A percentile compares a stretch with the other conserved stretches of the same genome.
These are phyloP conservation scores for Cercophora newfieldiana DNA, from an alignment of 495 filamentous ascomycete genomes.

Conservation along the genomic window DNA sequence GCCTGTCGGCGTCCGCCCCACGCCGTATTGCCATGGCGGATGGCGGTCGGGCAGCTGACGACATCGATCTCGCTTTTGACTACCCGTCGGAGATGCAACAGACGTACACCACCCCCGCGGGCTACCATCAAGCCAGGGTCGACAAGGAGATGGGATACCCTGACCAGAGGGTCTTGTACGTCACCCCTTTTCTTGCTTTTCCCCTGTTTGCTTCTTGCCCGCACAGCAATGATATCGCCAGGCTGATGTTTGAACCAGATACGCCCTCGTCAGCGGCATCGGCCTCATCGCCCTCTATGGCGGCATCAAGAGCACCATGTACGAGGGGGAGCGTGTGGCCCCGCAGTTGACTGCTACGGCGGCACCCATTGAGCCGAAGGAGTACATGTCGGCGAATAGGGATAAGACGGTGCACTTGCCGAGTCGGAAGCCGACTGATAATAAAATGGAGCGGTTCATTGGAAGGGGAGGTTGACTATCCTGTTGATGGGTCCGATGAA, in stretches of 20 bases:
- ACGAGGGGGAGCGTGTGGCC: neutral
- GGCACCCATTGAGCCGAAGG: neutral
- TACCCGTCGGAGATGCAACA: slow-evolving; percentile 28
- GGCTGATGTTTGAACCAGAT: neutral
- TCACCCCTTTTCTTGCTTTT: neutral
- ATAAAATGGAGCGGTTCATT: slow-evolving; percentile 11
- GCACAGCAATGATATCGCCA: no score
- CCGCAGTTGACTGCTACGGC: neutral
- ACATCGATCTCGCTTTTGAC: slow-evolving; percentile 33
- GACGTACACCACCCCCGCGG: slow-evolving; percentile 14
- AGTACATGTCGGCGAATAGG: neutral
- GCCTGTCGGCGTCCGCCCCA: neutral
- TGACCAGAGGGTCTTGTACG: slow-evolving; percentile 3
- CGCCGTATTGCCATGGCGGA: slow-evolving; percentile 15
- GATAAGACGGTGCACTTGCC: slow-evolving; percentile 5
- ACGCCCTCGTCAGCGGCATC: neutral
- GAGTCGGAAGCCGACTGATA: slow-evolving; percentile 3
- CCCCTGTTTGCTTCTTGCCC: neutral
- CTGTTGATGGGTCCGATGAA: neutral
- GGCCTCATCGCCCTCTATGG: slow-evolving; percentile 3
- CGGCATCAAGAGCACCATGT: slow-evolving; percentile 1
- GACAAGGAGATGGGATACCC: slow-evolving; percentile 13
- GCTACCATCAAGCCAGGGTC: neutral
- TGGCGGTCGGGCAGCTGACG: slow-evolving; percentile 15
- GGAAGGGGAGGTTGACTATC: slow-evolving; percentile 10